Conservation (phyloP, 768 basidiomycete genomes). For the Boletus fagicola region DNA sequence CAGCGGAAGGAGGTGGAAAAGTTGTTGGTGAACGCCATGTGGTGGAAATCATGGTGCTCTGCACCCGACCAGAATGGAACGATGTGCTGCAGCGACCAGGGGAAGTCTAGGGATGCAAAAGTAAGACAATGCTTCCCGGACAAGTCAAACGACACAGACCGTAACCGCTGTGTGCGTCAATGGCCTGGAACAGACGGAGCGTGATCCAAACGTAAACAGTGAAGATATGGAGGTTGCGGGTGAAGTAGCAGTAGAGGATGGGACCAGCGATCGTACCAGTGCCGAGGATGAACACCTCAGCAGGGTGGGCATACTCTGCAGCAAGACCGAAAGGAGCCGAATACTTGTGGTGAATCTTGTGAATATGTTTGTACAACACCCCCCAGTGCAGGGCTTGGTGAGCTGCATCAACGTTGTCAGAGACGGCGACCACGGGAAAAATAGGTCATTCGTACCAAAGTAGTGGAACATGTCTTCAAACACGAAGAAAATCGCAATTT, state of each 20-base stretch:
- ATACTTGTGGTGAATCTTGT: conserved; percentile 98
- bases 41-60: conserved; percentile 98
- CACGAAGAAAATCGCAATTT: conserved; percentile 87
- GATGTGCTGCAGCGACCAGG: conserved; percentile 92
- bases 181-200: conserved; percentile 92
- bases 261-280: conserved; percentile 89
- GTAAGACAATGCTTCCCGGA: background rate
- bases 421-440: background rate
- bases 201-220: conserved; percentile 95
- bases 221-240: conserved; percentile 75
- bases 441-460: conserved; percentile 49
- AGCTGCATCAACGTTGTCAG: conserved; percentile 43
- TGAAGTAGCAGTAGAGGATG: conserved; percentile 78
- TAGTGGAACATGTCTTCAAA: conserved; percentile 98
- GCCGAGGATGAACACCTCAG: conserved; percentile 93
- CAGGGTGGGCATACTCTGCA: conserved; percentile 97
- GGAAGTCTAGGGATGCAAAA: conserved; percentile 65
- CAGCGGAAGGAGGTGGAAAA: conserved; percentile 93
- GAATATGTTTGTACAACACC: conserved; percentile 84
- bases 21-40: conserved; percentile 95
- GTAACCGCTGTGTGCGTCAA: conserved; percentile 97
- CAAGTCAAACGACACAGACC: conserved; percentile 46
- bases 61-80: conserved; percentile 97
- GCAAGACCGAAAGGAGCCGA: conserved; percentile 96
- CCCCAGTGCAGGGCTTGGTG: conserved; percentile 89